These are phyloP conservation scores for Solanum chilense DNA, from an alignment of 257 asterid genomes.

Conservation along the genomic window DNA sequence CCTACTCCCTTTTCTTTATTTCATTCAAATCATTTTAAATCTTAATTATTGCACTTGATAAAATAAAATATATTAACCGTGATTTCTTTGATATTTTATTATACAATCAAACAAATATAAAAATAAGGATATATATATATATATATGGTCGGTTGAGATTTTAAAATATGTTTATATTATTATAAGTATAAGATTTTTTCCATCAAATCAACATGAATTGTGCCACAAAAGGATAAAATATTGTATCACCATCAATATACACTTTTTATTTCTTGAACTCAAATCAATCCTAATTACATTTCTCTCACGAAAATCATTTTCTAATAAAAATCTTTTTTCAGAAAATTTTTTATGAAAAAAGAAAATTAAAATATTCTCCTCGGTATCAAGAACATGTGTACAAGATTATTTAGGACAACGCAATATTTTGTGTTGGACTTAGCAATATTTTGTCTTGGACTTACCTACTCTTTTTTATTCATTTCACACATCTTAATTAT, in stretches of 20 bases:
- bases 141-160: not conserved
- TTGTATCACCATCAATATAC: too few relatives aligned
- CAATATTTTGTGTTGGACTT: not conserved
- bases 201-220: too few relatives aligned
- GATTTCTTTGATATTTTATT: too few relatives aligned
- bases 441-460: not conserved
- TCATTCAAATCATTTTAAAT: not conserved
- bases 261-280: not conserved
- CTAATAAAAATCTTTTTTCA: too few relatives aligned
- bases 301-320: too few relatives aligned
- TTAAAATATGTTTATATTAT: too few relatives aligned
- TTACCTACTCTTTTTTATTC: not conserved
- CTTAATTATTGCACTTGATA: not conserved
- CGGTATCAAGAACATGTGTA: not conserved
- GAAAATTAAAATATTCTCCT: too few relatives aligned
- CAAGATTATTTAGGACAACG: not conserved
- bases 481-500: not conserved
- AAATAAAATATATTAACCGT: not conserved
- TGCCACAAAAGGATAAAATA: not conserved
- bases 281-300: too few relatives aligned
- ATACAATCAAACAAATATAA: not conserved
- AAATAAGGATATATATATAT: too few relatives aligned
- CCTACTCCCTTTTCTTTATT: not conserved
- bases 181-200: not conserved
- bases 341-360: too few relatives aligned